phyloP scores from a whole-genome alignment of 2,329 filamentous ascomycete genomes.

The Paecilomyces sp. region DNA sequence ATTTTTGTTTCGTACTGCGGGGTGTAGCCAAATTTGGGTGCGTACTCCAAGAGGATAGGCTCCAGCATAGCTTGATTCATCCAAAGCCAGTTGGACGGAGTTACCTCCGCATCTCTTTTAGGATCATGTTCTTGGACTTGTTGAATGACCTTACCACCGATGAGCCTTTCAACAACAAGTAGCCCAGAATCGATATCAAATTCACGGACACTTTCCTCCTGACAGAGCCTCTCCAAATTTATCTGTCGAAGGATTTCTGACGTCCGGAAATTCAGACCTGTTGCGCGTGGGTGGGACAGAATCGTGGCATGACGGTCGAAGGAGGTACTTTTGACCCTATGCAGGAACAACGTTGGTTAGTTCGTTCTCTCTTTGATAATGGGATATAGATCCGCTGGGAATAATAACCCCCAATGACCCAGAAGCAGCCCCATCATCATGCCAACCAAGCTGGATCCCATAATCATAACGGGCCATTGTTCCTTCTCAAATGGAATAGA shows the following conservation, averaged over 20 bases:
- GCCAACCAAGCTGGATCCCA: background rate
- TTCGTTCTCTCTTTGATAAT: background rate
- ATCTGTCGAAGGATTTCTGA: background rate
- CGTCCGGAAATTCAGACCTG: background rate
- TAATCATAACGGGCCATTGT: background rate
- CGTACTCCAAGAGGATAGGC: background rate
- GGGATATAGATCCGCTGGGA: background rate
- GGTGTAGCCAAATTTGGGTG: background rate
- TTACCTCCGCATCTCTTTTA: background rate
- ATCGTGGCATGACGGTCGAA: background rate
- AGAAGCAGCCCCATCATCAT: background rate
- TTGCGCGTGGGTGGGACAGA: background rate
- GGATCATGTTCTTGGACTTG: background rate
- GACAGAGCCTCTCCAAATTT: background rate
- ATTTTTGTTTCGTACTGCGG: background rate
- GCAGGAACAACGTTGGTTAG: background rate
- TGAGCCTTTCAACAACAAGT: background rate
- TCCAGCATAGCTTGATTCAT: background rate
- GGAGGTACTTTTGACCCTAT: background rate
- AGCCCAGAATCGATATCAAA: background rate
- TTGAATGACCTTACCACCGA: background rate
- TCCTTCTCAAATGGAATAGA: background rate
- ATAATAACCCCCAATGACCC: background rate
- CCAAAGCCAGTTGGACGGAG: background rate
- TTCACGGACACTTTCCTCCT: background rate